phyloP scores from a whole-genome alignment of 2,329 filamentous ascomycete genomes.

The Cladosporium sp. region DNA sequence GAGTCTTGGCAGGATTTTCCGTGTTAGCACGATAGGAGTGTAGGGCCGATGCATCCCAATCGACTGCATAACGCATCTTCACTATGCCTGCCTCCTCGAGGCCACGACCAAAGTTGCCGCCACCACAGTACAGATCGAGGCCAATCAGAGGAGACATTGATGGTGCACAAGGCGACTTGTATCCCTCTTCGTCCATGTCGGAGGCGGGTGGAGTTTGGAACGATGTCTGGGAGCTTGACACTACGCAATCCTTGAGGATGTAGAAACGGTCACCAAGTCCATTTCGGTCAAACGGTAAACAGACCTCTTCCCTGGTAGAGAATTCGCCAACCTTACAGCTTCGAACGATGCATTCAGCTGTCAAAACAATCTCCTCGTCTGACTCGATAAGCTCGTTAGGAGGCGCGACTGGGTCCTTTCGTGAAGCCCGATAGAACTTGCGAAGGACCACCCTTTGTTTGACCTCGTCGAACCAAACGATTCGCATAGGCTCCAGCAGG shows the following conservation, averaged over 20 bases:
- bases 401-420: slow-evolving; percentile 21
- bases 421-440: not conserved
- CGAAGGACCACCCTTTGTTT: not conserved
- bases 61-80: slow-evolving; percentile 63
- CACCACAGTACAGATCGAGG: slow-evolving; percentile 72
- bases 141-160: slow-evolving; percentile 35
- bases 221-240: not conserved
- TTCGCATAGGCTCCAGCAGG: not conserved
- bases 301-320: not conserved
- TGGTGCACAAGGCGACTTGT: too few relatives aligned
- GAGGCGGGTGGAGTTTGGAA: not conserved
- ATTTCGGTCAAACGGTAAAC: slow-evolving; percentile 58
- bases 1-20: slow-evolving; percentile 35
- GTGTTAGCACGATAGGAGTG: slow-evolving; percentile 71
- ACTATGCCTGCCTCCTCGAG: slow-evolving; percentile 68
- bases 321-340: not conserved
- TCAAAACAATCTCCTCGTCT: slow-evolving; percentile 22
- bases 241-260: slow-evolving; percentile 6
- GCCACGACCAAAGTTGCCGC: slow-evolving; percentile 72
- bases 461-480: not conserved
- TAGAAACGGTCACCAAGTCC: slow-evolving; percentile 65
- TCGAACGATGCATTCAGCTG: not conserved
- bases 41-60: slow-evolving; percentile 60
- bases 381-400: slow-evolving; percentile 60
- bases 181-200: not conserved